Evolutionary conservation across 345 rosid species (phyloP).

Genomic region (Hirschfeldia incana): DNA sequence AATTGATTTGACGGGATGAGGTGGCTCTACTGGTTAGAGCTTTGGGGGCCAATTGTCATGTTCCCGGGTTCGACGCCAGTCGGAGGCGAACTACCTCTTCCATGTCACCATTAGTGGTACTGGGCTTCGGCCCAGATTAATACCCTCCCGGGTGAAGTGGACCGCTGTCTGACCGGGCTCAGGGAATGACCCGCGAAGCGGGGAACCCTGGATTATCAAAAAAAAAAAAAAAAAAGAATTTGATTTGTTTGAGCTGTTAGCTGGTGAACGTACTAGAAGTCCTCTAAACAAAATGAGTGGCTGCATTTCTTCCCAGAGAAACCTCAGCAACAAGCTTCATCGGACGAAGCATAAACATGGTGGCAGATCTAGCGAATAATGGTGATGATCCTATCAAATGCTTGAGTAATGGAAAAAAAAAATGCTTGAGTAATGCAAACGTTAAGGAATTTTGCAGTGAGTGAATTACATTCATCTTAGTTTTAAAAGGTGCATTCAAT

Average conservation of each 20-base stretch:
- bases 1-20: no score
- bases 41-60: no score
- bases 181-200: no score
- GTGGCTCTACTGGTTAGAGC: no score
- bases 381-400: conserved; percentile 47
- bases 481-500: conserved; percentile 56
- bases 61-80: no score
- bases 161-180: no score
- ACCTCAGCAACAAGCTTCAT: conserved; percentile 14
- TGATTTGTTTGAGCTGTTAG: neutral
- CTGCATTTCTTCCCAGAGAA: conserved; percentile 54
- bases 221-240: neutral
- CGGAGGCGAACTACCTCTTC: no score
- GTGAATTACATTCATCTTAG: conserved; percentile 44
- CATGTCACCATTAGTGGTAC: no score
- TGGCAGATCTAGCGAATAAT: conserved; percentile 38
- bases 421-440: no score
- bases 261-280: conserved; percentile 14
- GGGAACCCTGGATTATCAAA: no score
- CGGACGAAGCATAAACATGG: conserved; percentile 30
- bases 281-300: conserved; percentile 49
- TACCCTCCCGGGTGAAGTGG: no score
- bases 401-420: conserved; percentile 46
- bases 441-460: conserved; percentile 45
- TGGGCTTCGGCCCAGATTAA: no score